Conservation (phyloP, 73 alveolate genomes). For the Stentor roeselii region DNA sequence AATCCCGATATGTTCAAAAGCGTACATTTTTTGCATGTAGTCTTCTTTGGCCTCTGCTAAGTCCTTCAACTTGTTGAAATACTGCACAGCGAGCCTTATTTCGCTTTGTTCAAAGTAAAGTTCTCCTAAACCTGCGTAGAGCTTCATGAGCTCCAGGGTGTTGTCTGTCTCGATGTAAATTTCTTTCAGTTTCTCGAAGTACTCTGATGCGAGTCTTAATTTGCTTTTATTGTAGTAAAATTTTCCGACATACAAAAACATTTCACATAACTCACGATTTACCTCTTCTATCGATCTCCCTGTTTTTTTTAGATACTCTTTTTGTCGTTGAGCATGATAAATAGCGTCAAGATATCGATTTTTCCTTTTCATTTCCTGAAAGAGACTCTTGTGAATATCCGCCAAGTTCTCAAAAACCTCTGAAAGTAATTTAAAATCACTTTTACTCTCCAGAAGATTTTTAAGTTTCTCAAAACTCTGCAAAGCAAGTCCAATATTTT, state of each 20-base stretch:
- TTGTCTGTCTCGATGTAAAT: neutral
- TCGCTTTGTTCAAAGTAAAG: neutral
- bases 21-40: slow-evolving; percentile 27
- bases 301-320: neutral
- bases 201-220: neutral
- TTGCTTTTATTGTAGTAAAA: neutral
- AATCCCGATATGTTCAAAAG: slow-evolving; percentile 42
- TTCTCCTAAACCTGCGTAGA: neutral
- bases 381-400: neutral
- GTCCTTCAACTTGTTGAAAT: slow-evolving; percentile 35
- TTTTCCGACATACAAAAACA: neutral
- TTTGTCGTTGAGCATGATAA: neutral
- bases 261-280: neutral
- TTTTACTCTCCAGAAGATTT: neutral
- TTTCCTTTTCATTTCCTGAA: neutral
- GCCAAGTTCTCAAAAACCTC: neutral
- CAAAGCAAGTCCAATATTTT: neutral
- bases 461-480: neutral
- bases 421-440: neutral
- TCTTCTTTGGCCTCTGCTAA: slow-evolving; percentile 44
- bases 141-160: neutral
- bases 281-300: neutral
- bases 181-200: neutral
- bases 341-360: neutral
- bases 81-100: slow-evolving; percentile 28